Evolutionary conservation across 768 basidiomycete genomes (phyloP).

Genomic region (Calocera cornea): DNA sequence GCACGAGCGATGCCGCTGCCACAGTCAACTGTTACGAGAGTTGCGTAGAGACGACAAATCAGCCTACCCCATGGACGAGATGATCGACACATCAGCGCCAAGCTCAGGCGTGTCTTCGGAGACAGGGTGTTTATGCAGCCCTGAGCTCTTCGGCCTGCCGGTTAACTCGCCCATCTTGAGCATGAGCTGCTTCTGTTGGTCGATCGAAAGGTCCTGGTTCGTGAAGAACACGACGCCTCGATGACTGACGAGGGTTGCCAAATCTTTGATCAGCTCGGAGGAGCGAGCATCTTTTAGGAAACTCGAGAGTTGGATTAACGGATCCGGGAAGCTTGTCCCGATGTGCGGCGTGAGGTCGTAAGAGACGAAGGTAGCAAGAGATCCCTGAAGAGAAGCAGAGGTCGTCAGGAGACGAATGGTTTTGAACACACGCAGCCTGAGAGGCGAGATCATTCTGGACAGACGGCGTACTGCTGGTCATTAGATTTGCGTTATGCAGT

Average conservation of each 20-base stretch:
- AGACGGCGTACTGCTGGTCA: neutral
- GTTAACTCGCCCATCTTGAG: constrained; percentile 36
- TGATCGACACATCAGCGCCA: constrained; percentile 41
- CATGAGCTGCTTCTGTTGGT: constrained; percentile 40
- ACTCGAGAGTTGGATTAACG: constrained; percentile 34
- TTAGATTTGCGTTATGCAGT: neutral
- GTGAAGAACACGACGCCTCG: constrained; percentile 57
- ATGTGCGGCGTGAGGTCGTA: constrained; percentile 37
- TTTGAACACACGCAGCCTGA: neutral
- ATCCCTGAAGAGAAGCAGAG: constrained; percentile 24
- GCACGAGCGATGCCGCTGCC: constrained; percentile 31
- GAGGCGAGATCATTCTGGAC: neutral
- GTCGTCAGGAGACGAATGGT: constrained; percentile 14
- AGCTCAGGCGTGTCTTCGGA: constrained; percentile 37
- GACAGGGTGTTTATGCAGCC: constrained; percentile 44
- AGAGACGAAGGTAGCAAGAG: constrained; percentile 26
- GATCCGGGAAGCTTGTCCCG: constrained; percentile 39
- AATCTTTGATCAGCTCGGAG: constrained; percentile 40
- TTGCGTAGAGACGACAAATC: neutral
- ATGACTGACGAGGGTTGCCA: constrained; percentile 32
- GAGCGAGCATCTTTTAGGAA: constrained; percentile 34
- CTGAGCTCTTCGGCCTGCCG: constrained; percentile 36
- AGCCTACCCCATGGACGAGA: constrained; percentile 33
- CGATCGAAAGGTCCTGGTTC: constrained; percentile 36
- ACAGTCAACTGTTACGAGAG: neutral